Evolutionary conservation across 2,329 filamentous ascomycete genomes (phyloP).

Genomic region (Grosmannia clavigera): DNA sequence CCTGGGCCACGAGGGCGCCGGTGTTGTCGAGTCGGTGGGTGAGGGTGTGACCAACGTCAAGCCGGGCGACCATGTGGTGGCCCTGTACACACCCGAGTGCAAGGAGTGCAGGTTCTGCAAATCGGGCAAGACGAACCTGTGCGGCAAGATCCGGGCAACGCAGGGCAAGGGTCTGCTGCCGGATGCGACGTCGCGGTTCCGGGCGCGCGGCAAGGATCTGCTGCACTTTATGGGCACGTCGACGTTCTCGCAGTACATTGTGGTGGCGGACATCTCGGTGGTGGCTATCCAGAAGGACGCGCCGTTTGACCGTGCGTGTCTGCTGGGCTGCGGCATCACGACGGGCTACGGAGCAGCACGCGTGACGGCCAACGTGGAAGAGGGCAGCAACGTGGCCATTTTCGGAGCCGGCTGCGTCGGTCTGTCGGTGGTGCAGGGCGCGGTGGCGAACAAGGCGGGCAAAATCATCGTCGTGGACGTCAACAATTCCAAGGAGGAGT

Average conservation of each 20-base stretch:
- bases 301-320: constrained; percentile 88
- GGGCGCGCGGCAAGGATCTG: constrained; percentile 85
- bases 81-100: constrained; percentile 93
- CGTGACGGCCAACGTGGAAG: constrained; percentile 84
- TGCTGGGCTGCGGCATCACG: constrained; percentile 96
- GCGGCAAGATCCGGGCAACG: constrained; percentile 95
- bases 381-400: constrained; percentile 78
- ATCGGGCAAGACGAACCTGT: constrained; percentile 98
- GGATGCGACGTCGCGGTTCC: constrained; percentile 90
- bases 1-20: constrained; percentile 82
- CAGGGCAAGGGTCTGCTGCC: constrained; percentile 96
- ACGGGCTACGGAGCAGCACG: constrained; percentile 94
- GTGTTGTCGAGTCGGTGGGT: constrained; percentile 81
- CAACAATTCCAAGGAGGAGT: constrained; percentile 83
- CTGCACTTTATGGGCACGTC: constrained; percentile 99
- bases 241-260: constrained; percentile 97
- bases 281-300: constrained; percentile 85
- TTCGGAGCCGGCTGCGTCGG: constrained; percentile 96
- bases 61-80: constrained; percentile 77
- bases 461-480: constrained; percentile 66
- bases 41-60: constrained; percentile 92
- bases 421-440: constrained; percentile 88
- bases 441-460: constrained; percentile 67
- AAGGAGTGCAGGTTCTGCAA: constrained; percentile 99
- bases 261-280: constrained; percentile 92